Evolutionary conservation across 2,329 filamentous ascomycete species (phyloP).

Genomic region (Didymella segeticola): DNA sequence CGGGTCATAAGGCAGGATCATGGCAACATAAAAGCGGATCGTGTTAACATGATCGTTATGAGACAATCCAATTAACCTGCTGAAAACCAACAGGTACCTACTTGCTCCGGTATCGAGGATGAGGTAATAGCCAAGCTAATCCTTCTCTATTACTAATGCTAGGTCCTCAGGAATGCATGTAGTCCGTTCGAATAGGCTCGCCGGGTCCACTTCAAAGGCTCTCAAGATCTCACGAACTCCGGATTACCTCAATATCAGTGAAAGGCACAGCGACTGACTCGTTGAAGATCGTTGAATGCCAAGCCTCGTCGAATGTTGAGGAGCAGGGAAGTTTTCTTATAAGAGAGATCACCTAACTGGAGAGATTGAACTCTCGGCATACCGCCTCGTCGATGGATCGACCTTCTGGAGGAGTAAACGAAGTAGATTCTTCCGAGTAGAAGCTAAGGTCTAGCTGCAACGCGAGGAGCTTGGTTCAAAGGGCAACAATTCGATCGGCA

Average conservation of each 20-base stretch:
- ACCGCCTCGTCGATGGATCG: background rate
- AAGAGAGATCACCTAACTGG: background rate
- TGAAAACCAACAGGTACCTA: background rate
- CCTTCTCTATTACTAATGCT: background rate
- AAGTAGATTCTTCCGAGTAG: background rate
- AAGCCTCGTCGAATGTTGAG: background rate
- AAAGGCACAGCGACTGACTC: background rate
- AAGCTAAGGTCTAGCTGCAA: background rate
- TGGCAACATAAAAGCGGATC: background rate
- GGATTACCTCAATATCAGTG: background rate
- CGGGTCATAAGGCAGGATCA: background rate
- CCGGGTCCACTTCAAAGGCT: background rate
- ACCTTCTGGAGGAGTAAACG: background rate
- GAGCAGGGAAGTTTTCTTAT: background rate
- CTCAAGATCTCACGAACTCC: background rate
- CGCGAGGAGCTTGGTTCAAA: background rate
- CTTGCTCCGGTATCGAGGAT: background rate
- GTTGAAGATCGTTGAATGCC: background rate
- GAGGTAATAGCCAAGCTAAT: background rate
- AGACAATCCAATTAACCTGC: background rate
- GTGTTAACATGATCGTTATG: background rate
- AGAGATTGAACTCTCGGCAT: background rate
- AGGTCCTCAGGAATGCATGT: background rate
- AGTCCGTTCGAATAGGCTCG: background rate
- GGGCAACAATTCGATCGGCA: background rate